phyloP scores from a whole-genome alignment of 1,284 basidiomycete species.

The Microbotryum lychnidis-dioicae region DNA sequence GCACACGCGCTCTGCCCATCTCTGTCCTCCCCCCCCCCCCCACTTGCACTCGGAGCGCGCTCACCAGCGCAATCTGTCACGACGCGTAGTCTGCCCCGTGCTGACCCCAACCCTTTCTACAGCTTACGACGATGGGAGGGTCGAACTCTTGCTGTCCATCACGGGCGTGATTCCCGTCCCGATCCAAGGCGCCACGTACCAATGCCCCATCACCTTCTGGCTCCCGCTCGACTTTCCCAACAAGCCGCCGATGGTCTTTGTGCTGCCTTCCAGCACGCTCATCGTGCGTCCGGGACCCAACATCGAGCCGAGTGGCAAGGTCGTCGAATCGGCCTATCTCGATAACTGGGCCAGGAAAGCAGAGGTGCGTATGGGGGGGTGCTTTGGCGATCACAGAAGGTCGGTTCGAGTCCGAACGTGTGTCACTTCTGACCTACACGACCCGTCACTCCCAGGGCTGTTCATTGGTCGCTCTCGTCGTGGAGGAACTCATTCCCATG shows the following conservation, averaged over 20 bases:
- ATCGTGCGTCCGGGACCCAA: constrained; percentile 67
- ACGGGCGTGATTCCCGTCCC: constrained; percentile 85
- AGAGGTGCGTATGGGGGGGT: constrained; percentile 52
- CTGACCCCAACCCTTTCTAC: constrained; percentile 51
- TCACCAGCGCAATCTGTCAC: background rate
- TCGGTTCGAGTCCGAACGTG: background rate
- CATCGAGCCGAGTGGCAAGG: constrained; percentile 73
- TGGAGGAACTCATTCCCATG: constrained; percentile 60
- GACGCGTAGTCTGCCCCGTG: constrained; percentile 22
- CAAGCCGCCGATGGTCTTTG: constrained; percentile 78
- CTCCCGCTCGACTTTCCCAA: constrained; percentile 70
- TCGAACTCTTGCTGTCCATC: constrained; percentile 78
- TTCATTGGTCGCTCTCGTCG: constrained; percentile 54
- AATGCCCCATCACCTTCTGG: constrained; percentile 91
- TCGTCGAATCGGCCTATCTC: constrained; percentile 58
- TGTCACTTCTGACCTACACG: background rate
- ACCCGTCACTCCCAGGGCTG: constrained; percentile 50
- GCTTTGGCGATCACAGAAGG: background rate
- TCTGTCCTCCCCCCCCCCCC: background rate
- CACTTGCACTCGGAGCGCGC: background rate
- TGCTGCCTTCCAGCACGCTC: constrained; percentile 89
- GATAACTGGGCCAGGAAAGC: constrained; percentile 70
- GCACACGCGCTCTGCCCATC: background rate
- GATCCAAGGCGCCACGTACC: constrained; percentile 70
- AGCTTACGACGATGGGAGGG: constrained; percentile 71